Evolutionary conservation across 352 stramenopile species (phyloP), one percentile per base, ranked within the genome.

Genomic region (Globisporangium splendens): DNA sequence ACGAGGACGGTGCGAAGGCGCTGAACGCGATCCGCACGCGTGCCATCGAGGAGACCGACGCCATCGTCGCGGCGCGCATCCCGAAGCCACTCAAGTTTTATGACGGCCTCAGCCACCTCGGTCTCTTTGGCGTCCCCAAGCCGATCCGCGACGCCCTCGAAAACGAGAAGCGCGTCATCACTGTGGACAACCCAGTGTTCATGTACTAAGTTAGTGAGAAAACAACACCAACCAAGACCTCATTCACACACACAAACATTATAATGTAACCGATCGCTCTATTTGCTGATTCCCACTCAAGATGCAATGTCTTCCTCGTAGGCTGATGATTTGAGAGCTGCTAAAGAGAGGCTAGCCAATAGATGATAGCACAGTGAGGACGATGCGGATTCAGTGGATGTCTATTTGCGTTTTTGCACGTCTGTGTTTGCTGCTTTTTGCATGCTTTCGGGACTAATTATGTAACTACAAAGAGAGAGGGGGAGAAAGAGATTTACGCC

Each of bases 151-250:
- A 95, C 65, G 70, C 81, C 21, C 69, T 98, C 49, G 82, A 83
- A 55, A 74, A 62, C 33, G 95, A 98, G 73, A 88, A 76, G 55
- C 86, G 95, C 61, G 83, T 98, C 62, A 98, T 98, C 77, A 98
- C 95, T 22, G 81, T 96, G 46, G 93, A 94, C 54, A 98, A 98
- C 79, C 95, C 95, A 46, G 83, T 98, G 50, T 98, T 98, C 77
- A 98, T 98, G 93, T 97, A 87, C 74, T 98, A 88, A 93, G 46
- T 70, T 65, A 50, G 54, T 53, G 59, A 61, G 58, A 54, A 52
- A 50, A n/a, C 54, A 70, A 46, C 41, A 52, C 38, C 10, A 43
- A 46, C 65, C 49, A 59, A 56, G 59, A 62, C 51, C 43, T n/a
- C 46, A 55, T 60, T 44, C 70, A 66, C 59, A 63, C 70, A 67